Percentiles rank a stretch among this genome's conserved stretches.
Evolutionary conservation across 2,329 filamentous ascomycete genomes (phyloP).

Genomic region (Talaromyces piceae): DNA sequence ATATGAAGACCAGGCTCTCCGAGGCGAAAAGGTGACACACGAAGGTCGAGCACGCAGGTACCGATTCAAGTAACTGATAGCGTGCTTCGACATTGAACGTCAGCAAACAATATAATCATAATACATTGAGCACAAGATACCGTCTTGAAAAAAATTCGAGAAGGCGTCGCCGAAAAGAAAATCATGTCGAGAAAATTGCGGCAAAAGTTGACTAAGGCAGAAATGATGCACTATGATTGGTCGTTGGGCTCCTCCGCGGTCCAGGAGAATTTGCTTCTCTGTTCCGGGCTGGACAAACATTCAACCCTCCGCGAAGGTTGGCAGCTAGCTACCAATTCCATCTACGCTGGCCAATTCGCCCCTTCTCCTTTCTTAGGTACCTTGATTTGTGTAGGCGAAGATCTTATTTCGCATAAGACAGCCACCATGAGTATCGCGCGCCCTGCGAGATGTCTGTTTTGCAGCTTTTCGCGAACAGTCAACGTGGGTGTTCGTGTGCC

Average conservation of each 20-base stretch:
- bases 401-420: constrained; percentile 9
- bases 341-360: background rate
- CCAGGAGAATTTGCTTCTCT: constrained; percentile 22
- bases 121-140: background rate
- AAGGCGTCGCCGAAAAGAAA: background rate
- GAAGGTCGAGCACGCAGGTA: background rate
- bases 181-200: background rate
- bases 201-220: constrained; percentile 4
- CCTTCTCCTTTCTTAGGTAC: constrained; percentile 4
- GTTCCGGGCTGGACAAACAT: constrained; percentile 10
- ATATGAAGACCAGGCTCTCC: background rate
- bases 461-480: constrained; percentile 38
- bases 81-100: constrained; percentile 7
- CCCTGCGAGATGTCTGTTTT: constrained; percentile 45
- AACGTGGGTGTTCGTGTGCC: constrained; percentile 33
- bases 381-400: constrained; percentile 16
- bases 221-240: constrained; percentile 9
- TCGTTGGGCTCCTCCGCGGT: constrained; percentile 3
- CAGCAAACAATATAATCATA: background rate
- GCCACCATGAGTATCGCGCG: constrained; percentile 43
- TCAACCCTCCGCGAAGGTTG: background rate
- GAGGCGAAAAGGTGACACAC: background rate
- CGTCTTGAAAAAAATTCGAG: background rate
- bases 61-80: background rate
- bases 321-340: constrained; percentile 5